A percentile compares a stretch with the other conserved stretches of the same genome.
These are phyloP conservation scores for Brettanomyces anomalus DNA, from an alignment of 805 yeast species.

Conservation along the genomic window DNA sequence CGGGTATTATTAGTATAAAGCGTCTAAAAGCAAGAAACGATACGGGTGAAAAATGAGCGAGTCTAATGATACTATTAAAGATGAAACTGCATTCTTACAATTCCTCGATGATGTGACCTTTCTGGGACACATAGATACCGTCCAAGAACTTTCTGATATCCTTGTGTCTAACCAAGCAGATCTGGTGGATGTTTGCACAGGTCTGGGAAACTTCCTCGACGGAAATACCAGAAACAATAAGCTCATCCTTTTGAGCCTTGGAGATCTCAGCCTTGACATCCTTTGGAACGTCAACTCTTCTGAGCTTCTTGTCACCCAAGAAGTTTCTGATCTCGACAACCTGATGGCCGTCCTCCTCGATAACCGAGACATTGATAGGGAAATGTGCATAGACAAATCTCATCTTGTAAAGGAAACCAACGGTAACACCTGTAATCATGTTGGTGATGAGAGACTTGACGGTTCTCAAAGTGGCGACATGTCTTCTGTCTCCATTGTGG, in stretches of 20 bases:
- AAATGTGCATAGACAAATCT: slow-evolving; percentile 99
- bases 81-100: slow-evolving; percentile 6
- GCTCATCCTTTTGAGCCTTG: slow-evolving; percentile 86
- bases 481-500: slow-evolving; percentile 99
- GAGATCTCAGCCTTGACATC: slow-evolving; percentile 87
- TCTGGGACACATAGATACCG: slow-evolving; percentile 98
- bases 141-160: slow-evolving; percentile 99
- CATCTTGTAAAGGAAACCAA: slow-evolving; percentile 99
- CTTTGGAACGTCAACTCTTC: slow-evolving; percentile 75
- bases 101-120: slow-evolving; percentile 70
- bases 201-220: slow-evolving; percentile 96
- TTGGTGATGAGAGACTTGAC: slow-evolving; percentile 92
- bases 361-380: slow-evolving; percentile 97
- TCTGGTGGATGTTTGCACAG: slow-evolving; percentile 97
- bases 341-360: slow-evolving; percentile 65
- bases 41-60: no score
- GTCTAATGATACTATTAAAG: no score
- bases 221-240: slow-evolving; percentile 89
- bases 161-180: slow-evolving; percentile 98
- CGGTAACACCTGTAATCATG: slow-evolving; percentile 97
- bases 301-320: slow-evolving; percentile 98
- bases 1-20: no score
- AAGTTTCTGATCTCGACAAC: slow-evolving; percentile 97
- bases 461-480: slow-evolving; percentile 98
- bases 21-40: no score